Evolutionary conservation across 129 eudicot genomes (phyloP).

Genomic region (Artemisia tridentata): DNA sequence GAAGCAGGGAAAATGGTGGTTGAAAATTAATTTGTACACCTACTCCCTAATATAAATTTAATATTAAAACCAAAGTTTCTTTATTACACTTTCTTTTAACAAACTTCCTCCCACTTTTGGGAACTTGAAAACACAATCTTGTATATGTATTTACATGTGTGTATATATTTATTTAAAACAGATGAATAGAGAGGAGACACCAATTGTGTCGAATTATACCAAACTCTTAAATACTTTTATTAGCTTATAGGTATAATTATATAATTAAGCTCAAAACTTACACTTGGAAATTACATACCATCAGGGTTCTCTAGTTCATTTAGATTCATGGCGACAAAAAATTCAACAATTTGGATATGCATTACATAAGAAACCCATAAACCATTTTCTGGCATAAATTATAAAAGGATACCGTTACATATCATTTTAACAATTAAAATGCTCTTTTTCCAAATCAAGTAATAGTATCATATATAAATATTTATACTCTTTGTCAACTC

Average conservation of each 20-base stretch:
- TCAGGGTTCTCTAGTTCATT: not conserved
- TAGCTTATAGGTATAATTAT: not conserved
- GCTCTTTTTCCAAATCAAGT: constrained; percentile 4
- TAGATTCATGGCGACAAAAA: not conserved
- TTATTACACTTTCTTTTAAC: not conserved
- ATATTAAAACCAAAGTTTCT: constrained; percentile 13
- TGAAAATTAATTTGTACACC: constrained; percentile 29
- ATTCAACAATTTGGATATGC: constrained; percentile 3
- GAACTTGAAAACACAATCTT: constrained; percentile 11
- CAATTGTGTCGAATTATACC: not conserved
- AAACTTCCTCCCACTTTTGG: not conserved
- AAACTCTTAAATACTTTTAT: not conserved
- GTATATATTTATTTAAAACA: not conserved
- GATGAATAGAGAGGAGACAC: not conserved
- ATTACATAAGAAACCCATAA: not conserved
- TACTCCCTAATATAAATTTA: constrained; percentile 25
- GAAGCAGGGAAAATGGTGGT: constrained; percentile 10
- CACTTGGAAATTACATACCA: not conserved
- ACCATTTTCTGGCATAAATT: not conserved
- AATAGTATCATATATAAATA: not conserved
- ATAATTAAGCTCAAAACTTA: not conserved
- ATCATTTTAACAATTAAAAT: not conserved
- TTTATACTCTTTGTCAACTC: not conserved
- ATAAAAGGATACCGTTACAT: constrained; percentile 14
- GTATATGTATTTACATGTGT: not conserved